Evolutionary conservation across 176 grass and related monocot species (phyloP).

Genomic region (Rhynchospora tenuis): DNA sequence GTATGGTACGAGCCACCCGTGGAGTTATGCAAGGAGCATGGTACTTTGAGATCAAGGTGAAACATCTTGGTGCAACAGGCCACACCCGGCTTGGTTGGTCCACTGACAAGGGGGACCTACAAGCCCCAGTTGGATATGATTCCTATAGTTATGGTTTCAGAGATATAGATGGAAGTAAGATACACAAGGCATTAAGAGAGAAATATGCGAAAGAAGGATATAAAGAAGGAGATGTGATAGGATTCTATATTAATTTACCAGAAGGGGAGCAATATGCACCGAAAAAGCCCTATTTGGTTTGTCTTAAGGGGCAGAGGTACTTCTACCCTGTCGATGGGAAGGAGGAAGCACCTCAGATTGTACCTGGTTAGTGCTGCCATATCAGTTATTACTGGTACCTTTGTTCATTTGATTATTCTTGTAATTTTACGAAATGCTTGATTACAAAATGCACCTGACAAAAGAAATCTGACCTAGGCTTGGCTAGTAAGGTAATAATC

Average conservation of each 20-base stretch:
- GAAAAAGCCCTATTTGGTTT: conserved; percentile 58
- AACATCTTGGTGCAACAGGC: conserved; percentile 46
- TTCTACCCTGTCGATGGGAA: conserved; percentile 51
- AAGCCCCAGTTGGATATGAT: conserved; percentile 75
- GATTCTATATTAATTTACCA: conserved; percentile 83
- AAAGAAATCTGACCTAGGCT: not conserved
- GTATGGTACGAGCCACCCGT: conserved; percentile 83
- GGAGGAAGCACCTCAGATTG: conserved; percentile 45
- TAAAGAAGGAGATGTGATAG: conserved; percentile 63
- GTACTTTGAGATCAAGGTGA: conserved; percentile 79
- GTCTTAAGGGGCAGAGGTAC: conserved; percentile 77
- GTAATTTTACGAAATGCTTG: not conserved
- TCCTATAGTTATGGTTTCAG: conserved; percentile 65
- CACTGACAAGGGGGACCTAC: conserved; percentile 79
- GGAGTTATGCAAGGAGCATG: conserved; percentile 60
- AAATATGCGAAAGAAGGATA: conserved; percentile 63
- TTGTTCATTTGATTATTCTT: not conserved
- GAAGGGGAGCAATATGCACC: conserved; percentile 65
- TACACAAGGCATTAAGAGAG: conserved; percentile 67
- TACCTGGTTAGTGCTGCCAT: conserved; percentile 61
- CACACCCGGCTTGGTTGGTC: conserved; percentile 84
- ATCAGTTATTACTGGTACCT: not conserved
- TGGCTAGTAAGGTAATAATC: not conserved
- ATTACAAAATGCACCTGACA: not conserved
- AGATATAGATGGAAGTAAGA: conserved; percentile 72